phyloP scores from a whole-genome alignment of 208 protist genomes.

The Zelonia costaricensis region DNA sequence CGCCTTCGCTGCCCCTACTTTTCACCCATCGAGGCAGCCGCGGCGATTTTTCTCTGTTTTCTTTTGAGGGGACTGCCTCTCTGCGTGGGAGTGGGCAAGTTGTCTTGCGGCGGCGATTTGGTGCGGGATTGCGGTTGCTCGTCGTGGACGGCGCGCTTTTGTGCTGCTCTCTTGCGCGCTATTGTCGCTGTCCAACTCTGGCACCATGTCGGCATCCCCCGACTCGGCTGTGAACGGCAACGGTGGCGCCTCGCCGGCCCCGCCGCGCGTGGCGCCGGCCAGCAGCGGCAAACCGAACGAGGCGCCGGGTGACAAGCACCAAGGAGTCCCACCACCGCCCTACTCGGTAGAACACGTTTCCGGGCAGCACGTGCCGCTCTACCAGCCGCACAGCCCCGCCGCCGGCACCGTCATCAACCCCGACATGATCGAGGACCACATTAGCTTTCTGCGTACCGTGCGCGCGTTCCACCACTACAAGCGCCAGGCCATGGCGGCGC shows the following conservation, averaged over 20 bases:
- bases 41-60: too few relatives aligned
- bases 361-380: slow-evolving; percentile 15
- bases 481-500: slow-evolving; percentile 61
- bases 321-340: slow-evolving; percentile 36
- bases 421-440: slow-evolving; percentile 86
- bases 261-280: background rate
- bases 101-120: too few relatives aligned
- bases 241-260: background rate
- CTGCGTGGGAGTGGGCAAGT: too few relatives aligned
- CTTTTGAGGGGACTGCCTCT: too few relatives aligned
- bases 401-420: slow-evolving; percentile 33
- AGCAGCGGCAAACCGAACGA: slow-evolving; percentile 14
- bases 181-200: too few relatives aligned
- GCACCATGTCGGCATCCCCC: slow-evolving; percentile 6
- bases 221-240: slow-evolving; percentile 12
- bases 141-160: too few relatives aligned
- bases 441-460: slow-evolving; percentile 88
- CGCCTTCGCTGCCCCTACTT: too few relatives aligned
- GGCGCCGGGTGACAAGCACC: slow-evolving; percentile 33
- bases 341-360: slow-evolving; percentile 30
- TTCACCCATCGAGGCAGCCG: too few relatives aligned
- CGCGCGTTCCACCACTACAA: slow-evolving; percentile 78
- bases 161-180: too few relatives aligned
- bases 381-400: slow-evolving; percentile 32
- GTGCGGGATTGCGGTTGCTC: too few relatives aligned